These are phyloP conservation scores for Cryptococcus floricola DNA, from an alignment of 1,284 basidiomycete species.

Conservation along the genomic window DNA sequence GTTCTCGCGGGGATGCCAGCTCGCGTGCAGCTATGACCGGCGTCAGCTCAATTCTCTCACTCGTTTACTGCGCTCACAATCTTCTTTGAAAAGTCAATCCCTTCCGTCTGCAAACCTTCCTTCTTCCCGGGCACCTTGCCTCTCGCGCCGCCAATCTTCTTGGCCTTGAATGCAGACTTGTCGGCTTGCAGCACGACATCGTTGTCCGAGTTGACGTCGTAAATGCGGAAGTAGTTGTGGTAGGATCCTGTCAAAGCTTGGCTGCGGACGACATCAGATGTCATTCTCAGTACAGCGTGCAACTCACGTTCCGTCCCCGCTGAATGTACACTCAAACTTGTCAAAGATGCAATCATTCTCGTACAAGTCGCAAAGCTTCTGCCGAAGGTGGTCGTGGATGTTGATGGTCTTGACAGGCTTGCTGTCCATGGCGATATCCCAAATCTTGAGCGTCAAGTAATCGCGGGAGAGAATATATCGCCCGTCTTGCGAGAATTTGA, in stretches of 20 bases:
- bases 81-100: conserved; percentile 98
- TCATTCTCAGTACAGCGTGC: background rate
- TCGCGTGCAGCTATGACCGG: conserved; percentile 64
- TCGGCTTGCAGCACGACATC: conserved; percentile 97
- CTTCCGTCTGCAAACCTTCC: conserved; percentile 83
- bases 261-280: conserved; percentile 51
- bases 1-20: conserved; percentile 96
- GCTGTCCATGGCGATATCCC: conserved; percentile 99
- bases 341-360: conserved; percentile 99
- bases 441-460: conserved; percentile 97
- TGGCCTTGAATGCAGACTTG: conserved; percentile 99
- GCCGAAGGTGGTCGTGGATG: conserved; percentile 96
- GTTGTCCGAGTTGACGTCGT: conserved; percentile 82
- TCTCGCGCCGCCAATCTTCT: conserved; percentile 85
- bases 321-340: conserved; percentile 98
- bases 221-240: conserved; percentile 99
- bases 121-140: conserved; percentile 71
- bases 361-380: conserved; percentile 97
- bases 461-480: conserved; percentile 95
- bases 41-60: conserved; percentile 6
- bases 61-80: conserved; percentile 56
- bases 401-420: conserved; percentile 96
- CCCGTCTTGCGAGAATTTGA: conserved; percentile 97
- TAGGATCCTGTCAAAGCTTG: conserved; percentile 96
- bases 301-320: conserved; percentile 85